Base-by-base conservation (phyloP, 805 yeast species). In the Myxozyma neglecta region DNA sequence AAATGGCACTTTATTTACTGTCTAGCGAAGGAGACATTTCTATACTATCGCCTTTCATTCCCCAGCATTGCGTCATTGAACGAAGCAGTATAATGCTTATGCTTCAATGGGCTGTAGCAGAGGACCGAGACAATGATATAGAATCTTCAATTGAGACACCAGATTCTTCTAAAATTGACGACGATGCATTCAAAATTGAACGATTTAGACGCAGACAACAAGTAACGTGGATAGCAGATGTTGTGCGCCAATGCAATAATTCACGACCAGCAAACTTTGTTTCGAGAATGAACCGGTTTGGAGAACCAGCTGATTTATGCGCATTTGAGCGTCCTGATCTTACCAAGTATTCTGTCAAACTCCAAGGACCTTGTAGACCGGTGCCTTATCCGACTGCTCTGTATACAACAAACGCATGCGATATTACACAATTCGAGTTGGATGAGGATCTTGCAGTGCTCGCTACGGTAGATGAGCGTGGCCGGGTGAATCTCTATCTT, bases 41-140 rank as follows among this genome's bases (percentile, higher is more conserved):
- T 68, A 76, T 81, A 1, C 73, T 88, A 2, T 83, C 81, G 64
- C 94, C 94, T n/a, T 86, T 85, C 70, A 68, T 82, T 20, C 90
- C 92, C 0, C 62, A 71, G 1, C 71, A 76, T 32, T 67, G 66
- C 39, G 64, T 49, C 7, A 46, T 59, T n/a, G 60, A 55, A 3
- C 48, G 60, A 40, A 61, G 68, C 1, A 73, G 75, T 67, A 56
- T 77, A 5, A 72, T 73, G 58, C 69, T 65, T 3, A 55, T 75
- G 1, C 67, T 78, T n/a, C 75, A 77, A 62, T 70, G 73, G 54
- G 74, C 77, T 1, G 74, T 76, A 0, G 58, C 68, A 8, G 67
- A 65, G 29, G 71, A 71, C 37, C 63, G 61, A 20, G 68, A 67
- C 29, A 48, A 44, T 4, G 60, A 60, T 20, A 34, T 56, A 13